Base-by-base conservation (phyloP, 306 rosid genomes). In the Pyrus bretschneideri region DNA sequence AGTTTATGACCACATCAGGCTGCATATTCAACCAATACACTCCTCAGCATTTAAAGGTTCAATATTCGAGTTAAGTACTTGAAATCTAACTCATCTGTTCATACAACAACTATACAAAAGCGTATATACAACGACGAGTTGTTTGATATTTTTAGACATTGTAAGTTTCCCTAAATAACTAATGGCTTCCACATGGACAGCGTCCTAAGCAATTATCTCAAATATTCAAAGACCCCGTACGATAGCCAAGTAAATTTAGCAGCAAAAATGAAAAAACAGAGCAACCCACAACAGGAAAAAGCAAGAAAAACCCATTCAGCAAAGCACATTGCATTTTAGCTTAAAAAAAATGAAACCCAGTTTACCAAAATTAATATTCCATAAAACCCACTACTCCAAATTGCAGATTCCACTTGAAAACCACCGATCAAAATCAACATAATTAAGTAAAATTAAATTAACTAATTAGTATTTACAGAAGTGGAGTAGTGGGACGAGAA, bases 1-100 rank as follows among this genome's bases (percentile, higher is more conserved):
- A 92, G 80, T 92, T 92, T 76, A 95, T 86, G 76, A 92, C 90
- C 69, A 92, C 88, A 73, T 92, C 96, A 52, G 98, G 97, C 97
- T 95, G 91, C 81, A 65, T 84, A 73, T 60, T 45, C 54, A 83
- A 61, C 13, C 19, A 85, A 78, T 64, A 71, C 49, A 73, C 7
- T 40, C 62, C 74, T 89, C 82, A 93, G 77, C 52, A 12, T 57
- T 40, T 42, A 25, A 61, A 75, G 33, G 38, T 6, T 40, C 13
- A 14, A 7, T 25, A 68, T 21, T 61, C 12, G 29, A 72, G 38
- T 60, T n/a, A 23, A 70, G 22, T 54, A 70, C 49, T 35, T 29
- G 38, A 52, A 15, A 55, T 38, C 67, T 14, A 17, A 40, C 9
- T 6, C 4, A 57, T 45, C 33, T 11, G 60, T 49, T 59, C 44